Conservation (phyloP, 2,329 filamentous ascomycete species). For the Fusarium secorum region DNA sequence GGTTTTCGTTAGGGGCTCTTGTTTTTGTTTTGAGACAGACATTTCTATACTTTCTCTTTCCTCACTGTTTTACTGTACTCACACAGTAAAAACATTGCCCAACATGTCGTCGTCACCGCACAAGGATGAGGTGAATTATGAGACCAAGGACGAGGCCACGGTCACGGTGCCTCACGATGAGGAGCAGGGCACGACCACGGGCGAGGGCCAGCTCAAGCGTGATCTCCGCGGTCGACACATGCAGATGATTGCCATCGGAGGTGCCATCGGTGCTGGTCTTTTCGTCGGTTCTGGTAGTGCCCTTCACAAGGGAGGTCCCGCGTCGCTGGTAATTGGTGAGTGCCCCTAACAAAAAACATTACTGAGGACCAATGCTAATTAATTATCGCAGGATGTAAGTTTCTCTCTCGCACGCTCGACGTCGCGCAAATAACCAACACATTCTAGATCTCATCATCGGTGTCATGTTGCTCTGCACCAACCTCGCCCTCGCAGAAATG, state of each 20-base stretch:
- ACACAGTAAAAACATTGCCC: not conserved
- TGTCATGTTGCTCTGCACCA: conserved; percentile 58
- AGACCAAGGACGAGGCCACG: conserved; percentile 15
- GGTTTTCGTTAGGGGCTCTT: not conserved
- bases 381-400: conserved; percentile 11
- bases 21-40: not conserved
- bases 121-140: conserved; percentile 25
- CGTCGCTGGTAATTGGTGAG: conserved; percentile 75
- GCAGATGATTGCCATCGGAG: conserved; percentile 93
- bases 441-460: conserved; percentile 47
- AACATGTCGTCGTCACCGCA: conserved; percentile 16
- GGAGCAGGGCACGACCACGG: conserved; percentile 2
- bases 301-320: conserved; percentile 76
- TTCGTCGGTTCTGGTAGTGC: conserved; percentile 85
- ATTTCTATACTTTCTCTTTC: not conserved
- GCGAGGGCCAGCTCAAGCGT: conserved; percentile 50
- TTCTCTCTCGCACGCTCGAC: not conserved
- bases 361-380: not conserved
- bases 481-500: conserved; percentile 90
- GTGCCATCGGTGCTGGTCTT: conserved; percentile 72
- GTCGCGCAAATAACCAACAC: not conserved
- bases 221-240: conserved; percentile 83
- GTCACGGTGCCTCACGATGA: conserved; percentile 26
- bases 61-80: not conserved
- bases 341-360: not conserved